Conservation (phyloP, 129 eudicot genomes). For the Smallanthus sonchifolius region DNA sequence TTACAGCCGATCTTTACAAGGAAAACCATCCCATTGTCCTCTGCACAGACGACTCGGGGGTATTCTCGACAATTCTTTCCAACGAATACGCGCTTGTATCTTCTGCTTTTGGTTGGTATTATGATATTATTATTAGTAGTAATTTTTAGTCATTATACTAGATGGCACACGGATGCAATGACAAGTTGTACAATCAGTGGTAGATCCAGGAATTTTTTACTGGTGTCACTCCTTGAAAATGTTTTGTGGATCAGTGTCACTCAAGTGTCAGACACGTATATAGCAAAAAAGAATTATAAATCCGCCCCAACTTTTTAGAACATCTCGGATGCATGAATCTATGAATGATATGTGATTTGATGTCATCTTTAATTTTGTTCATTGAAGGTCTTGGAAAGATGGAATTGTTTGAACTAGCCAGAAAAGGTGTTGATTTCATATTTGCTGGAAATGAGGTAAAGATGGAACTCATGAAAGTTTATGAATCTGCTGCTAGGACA, state of each 20-base stretch:
- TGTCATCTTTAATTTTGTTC: conserved; percentile 5
- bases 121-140: neutral
- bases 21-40: conserved; percentile 73
- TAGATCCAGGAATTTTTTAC: neutral
- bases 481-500: conserved; percentile 34
- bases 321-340: neutral
- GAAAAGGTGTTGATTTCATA: conserved; percentile 52
- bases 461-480: conserved; percentile 42
- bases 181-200: neutral
- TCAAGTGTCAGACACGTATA: neutral
- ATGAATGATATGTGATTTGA: conserved; percentile 12
- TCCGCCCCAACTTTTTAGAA: neutral
- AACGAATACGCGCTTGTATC: conserved; percentile 69
- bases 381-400: conserved; percentile 55
- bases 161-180: neutral
- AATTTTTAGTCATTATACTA: neutral
- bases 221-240: neutral
- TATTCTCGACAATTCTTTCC: conserved; percentile 81
- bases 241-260: neutral
- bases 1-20: conserved; percentile 64
- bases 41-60: conserved; percentile 91
- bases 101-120: conserved; percentile 61
- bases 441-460: conserved; percentile 64
- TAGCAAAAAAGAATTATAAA: neutral
- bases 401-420: conserved; percentile 69